These are phyloP conservation scores for Calcarisporium arbuscula DNA, from an alignment of 2,329 filamentous ascomycete species.

Conservation along the genomic window DNA sequence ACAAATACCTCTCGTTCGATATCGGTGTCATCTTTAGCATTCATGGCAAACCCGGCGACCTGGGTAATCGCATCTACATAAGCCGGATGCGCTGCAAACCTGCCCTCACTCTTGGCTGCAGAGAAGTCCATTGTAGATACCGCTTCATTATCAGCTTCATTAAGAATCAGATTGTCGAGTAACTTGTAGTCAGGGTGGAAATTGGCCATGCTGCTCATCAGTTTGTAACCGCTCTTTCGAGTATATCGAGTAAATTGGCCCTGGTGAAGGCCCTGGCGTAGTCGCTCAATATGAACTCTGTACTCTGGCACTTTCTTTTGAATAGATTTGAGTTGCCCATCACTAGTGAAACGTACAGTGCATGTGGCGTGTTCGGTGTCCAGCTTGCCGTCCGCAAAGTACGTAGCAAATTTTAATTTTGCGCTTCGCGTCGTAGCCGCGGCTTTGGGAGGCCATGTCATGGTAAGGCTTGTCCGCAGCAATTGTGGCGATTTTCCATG, in stretches of 20 bases:
- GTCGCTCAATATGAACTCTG: no score
- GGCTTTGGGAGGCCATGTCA: no score
- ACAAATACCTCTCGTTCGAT: constrained; percentile 48
- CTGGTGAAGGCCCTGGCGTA: no score
- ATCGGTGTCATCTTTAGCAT: constrained; percentile 49
- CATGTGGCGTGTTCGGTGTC: constrained; percentile 10
- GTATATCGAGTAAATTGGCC: no score
- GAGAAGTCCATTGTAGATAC: no score
- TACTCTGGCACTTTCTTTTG: no score
- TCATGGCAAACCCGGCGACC: constrained; percentile 46
- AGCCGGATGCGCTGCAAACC: constrained; percentile 7
- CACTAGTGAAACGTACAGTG: constrained; percentile 5
- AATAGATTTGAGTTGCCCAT: neutral
- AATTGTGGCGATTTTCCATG: constrained; percentile 1
- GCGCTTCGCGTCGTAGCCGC: no score
- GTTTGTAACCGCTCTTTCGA: no score
- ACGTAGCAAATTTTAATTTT: no score
- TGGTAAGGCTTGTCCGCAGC: constrained; percentile 4
- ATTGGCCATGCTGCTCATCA: no score
- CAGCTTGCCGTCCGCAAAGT: no score
- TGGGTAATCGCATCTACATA: constrained; percentile 10
- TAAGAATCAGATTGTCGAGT: constrained; percentile 8
- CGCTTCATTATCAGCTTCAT: no score
- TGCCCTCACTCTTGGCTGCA: constrained; percentile 6
- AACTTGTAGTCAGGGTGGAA: constrained; percentile 9